Evolutionary conservation across 768 basidiomycete species (phyloP), one percentile per base, ranked within the genome.

Genomic region (Hygrocybe punicea): DNA sequence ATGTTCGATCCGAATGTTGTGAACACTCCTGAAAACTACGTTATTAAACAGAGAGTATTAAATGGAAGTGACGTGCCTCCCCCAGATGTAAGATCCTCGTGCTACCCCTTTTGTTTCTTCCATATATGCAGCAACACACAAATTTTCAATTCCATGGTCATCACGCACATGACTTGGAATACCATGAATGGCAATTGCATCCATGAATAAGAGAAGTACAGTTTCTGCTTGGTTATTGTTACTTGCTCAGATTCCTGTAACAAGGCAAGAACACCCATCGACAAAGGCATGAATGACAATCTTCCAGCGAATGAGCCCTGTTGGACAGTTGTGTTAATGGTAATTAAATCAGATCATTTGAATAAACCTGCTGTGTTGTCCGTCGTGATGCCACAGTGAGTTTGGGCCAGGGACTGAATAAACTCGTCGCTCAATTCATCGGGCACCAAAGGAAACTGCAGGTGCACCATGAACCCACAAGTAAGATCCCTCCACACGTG

Each of bases 281-380:
- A 79, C 71, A 55, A 76, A 77, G 1, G 69, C 71, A 61, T 78
- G 77, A 3, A 73, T 69, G 3, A 77, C 71, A 40, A 76, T 67
- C 44, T 67, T 67, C 64, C 66, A 77, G 5, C 51, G 58, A 48
- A 77, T 77, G 10, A 76, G 67, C 4, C 68, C 73, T 72, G 7
- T 29, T 23, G 24, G 3, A 35, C 52, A 56, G 59, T 13, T 65
- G 21, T 72, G 63, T 33, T 66, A 64, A 58, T 60, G 69, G 1
- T 49, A 51, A 17, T 69, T 68, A 1, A 24, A 49, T 29, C 4
- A 29, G 29, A 8, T 29, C 4, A 29, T 56, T 29, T 29, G 4
- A 29, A 8, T 29, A 8, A 54, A 39, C 25, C 6, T 58, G 68
- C 72, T 68, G 58, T 74, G 75, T 47, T 76, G 69, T 0, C 73